Evolutionary conservation across 164 flowering plant genomes (phyloP).

Genomic region (Aristolochia fimbriata): DNA sequence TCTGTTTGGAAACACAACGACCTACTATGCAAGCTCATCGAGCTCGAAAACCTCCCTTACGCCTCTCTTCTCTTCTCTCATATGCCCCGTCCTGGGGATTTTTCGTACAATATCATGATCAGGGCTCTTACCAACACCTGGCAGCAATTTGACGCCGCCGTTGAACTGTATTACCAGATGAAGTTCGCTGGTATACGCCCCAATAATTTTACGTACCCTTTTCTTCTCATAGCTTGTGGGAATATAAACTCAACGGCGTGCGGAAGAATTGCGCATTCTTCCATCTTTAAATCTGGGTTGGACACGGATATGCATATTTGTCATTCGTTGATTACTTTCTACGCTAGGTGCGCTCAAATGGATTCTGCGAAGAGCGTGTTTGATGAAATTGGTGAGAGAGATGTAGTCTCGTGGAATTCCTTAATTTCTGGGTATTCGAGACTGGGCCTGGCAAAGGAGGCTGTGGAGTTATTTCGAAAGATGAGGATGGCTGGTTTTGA

Average conservation of each 20-base stretch:
- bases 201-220: slow-evolving; percentile 34
- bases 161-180: slow-evolving; percentile 35
- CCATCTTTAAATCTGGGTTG: slow-evolving; percentile 21
- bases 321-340: slow-evolving; percentile 32
- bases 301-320: slow-evolving; percentile 21
- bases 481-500: slow-evolving; percentile 24
- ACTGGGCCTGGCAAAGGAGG: slow-evolving; percentile 21
- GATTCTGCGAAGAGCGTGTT: slow-evolving; percentile 27
- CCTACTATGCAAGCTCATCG: slow-evolving; percentile 40
- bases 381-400: slow-evolving; percentile 30
- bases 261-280: slow-evolving; percentile 29
- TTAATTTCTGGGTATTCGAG: slow-evolving; percentile 36
- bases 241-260: slow-evolving; percentile 5
- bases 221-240: slow-evolving; percentile 38
- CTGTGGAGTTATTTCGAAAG: slow-evolving; percentile 26
- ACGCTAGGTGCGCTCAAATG: slow-evolving; percentile 23
- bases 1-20: slow-evolving; percentile 33
- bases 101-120: slow-evolving; percentile 58
- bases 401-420: slow-evolving; percentile 43
- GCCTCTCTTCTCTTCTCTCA: slow-evolving; percentile 38
- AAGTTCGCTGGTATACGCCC: slow-evolving; percentile 29
- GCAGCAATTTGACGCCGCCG: slow-evolving; percentile 24
- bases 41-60: slow-evolving; percentile 36
- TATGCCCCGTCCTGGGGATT: slow-evolving; percentile 30
- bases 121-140: slow-evolving; percentile 48